phyloP scores from a whole-genome alignment of 768 basidiomycete species.

The Podaxis pistillaris region DNA sequence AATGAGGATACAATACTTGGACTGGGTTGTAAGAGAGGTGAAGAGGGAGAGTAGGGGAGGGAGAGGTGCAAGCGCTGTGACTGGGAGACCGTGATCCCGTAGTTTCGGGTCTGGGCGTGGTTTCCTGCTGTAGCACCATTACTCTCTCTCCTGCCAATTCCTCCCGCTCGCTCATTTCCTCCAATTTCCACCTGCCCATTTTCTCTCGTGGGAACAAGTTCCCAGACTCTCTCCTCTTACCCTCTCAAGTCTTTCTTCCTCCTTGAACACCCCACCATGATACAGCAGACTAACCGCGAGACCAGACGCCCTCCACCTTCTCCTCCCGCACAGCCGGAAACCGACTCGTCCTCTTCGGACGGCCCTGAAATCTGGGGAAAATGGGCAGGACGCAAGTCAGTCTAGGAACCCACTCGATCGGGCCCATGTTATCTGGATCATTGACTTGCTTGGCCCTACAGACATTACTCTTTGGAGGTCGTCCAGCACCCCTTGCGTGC shows the following conservation, averaged over 20 bases:
- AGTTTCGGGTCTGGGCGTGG: conserved; percentile 10
- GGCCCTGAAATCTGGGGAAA: conserved; percentile 67
- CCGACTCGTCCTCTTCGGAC: conserved; percentile 28
- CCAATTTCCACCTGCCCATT: not conserved
- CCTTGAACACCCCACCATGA: conserved; percentile 44
- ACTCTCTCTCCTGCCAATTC: too few species aligned
- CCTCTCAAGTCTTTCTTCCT: conserved; percentile 12
- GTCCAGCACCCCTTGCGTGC: conserved; percentile 88
- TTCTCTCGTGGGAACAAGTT: conserved; percentile 2
- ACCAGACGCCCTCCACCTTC: conserved; percentile 33
- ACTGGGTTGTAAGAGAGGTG: not conserved
- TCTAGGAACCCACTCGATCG: conserved; percentile 15
- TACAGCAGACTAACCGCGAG: conserved; percentile 54
- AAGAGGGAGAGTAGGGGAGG: not conserved
- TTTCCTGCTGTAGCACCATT: not conserved
- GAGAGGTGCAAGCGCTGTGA: not conserved
- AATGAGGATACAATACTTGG: not conserved
- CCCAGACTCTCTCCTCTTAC: conserved; percentile 15
- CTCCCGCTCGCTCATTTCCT: not conserved
- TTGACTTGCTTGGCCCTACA: conserved; percentile 27
- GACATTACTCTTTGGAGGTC: conserved; percentile 81
- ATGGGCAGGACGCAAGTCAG: conserved; percentile 65
- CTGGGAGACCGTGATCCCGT: not conserved
- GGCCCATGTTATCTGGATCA: conserved; percentile 15
- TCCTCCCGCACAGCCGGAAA: conserved; percentile 22